Conservation (phyloP, 2,329 filamentous ascomycete genomes). For the Colletotrichum spaethianum region DNA sequence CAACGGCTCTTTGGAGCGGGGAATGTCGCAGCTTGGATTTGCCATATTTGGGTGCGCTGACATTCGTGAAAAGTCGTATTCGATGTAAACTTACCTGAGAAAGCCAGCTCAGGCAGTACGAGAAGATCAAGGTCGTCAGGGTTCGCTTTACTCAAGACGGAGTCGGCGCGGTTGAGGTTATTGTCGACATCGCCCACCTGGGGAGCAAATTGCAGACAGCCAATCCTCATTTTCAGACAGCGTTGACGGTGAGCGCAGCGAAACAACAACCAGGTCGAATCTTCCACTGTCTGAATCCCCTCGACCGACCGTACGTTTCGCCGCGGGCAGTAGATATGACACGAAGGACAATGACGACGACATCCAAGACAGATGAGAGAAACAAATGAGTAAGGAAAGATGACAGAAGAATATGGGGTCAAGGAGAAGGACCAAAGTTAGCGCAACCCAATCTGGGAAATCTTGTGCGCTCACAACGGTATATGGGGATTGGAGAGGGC, state of each 20-base stretch:
- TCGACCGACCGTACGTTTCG: slow-evolving; percentile 13
- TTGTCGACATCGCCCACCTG: slow-evolving; percentile 78
- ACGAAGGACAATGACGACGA: not conserved
- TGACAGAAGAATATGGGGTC: not conserved
- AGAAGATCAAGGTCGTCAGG: slow-evolving; percentile 76
- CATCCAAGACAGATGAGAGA: slow-evolving; percentile 17
- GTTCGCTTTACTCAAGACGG: slow-evolving; percentile 68
- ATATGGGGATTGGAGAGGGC: no score
- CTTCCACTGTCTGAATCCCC: not conserved
- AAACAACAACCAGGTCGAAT: not conserved
- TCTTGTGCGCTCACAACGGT: not conserved
- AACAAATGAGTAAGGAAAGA: no score
- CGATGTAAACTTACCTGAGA: slow-evolving; percentile 78
- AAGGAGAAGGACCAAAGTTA: not conserved
- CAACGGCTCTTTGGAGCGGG: no score
- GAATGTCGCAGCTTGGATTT: no score
- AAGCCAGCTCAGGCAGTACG: slow-evolving; percentile 83
- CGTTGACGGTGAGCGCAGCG: not conserved
- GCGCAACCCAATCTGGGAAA: not conserved
- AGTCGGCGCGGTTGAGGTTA: slow-evolving; percentile 78
- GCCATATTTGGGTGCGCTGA: no score
- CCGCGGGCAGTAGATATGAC: not conserved
- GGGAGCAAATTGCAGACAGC: slow-evolving; percentile 80
- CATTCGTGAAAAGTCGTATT: no score
- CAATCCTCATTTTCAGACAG: slow-evolving; percentile 72